These are phyloP conservation scores for Geranomyces michiganensis DNA, from an alignment of 192 early-diverging fungal genomes.

Conservation along the genomic window DNA sequence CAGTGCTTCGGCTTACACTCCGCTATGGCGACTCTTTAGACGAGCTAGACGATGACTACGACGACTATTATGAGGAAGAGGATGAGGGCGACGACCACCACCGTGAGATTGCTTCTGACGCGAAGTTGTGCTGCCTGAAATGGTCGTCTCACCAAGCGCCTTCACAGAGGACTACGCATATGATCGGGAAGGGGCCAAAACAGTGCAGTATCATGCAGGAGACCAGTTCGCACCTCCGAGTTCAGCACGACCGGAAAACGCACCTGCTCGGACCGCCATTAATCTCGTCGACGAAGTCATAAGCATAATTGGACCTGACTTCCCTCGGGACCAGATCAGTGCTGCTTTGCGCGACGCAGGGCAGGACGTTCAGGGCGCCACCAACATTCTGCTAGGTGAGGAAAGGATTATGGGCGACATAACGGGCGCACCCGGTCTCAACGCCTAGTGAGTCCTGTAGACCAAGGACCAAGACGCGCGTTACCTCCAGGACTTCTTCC, in stretches of 20 bases:
- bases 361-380: constrained; percentile 68
- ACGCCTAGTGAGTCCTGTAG: not conserved
- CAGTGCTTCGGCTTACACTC: not conserved
- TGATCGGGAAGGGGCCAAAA: constrained; percentile 5
- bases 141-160: no score
- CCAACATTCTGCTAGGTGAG: constrained; percentile 73
- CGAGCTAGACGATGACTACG: constrained; percentile 54
- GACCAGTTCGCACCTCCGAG: not conserved
- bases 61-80: constrained; percentile 45
- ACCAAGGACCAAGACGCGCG: constrained; percentile 15
- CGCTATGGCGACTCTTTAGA: constrained; percentile 27
- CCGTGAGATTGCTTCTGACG: not conserved
- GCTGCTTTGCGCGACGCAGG: constrained; percentile 74
- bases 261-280: constrained; percentile 48
- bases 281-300: constrained; percentile 63
- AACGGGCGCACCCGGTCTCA: not conserved
- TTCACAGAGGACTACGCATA: constrained; percentile 15
- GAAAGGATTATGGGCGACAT: not conserved
- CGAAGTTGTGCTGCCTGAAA: not conserved
- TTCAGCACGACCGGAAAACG: not conserved
- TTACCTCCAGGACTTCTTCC: constrained; percentile 42
- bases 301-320: constrained; percentile 59
- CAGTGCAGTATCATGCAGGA: constrained; percentile 9
- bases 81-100: not conserved
- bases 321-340: constrained; percentile 69